Evolutionary conservation across 164 flowering plant genomes (phyloP), one percentile per base, ranked within the genome.

Genomic region (Umbellularia californica): DNA sequence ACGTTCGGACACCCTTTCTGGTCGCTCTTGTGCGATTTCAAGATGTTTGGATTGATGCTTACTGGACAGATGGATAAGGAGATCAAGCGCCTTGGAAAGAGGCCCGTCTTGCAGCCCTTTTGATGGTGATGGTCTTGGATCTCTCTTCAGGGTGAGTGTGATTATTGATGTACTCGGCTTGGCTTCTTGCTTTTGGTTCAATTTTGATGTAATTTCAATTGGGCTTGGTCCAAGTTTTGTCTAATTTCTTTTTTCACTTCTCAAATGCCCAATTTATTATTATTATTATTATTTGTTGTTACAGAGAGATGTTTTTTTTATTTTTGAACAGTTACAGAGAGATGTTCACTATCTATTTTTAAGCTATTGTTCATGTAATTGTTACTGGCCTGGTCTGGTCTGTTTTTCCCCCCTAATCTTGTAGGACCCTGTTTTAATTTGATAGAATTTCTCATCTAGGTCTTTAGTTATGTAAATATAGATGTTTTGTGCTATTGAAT

Each of bases 41-140:
- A 93, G 90, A 95, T 95, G 98, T 92, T 92, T 83, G 93, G 92
- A 2, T 81, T 95, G 79, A 95, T 95, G 93, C 85, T 91, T 27
- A 91, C 95, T 52, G 98, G 98, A 6, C 81, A 85, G 25, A 92
- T 95, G 95, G 98, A 95, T 80, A 88, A 80, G 73, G 98, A 95
- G 85, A 90, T 93, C 78, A 92, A 89, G 83, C 82, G 97, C 82
- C 94, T 92, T 65, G 98, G 97, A 17, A 95, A 95, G 83, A 87
- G 94, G 82, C 98, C 98, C 14, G 80, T 92, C 1, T 82, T 90
- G 81, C 87, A 69, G 71, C 58, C 71, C 71, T 70, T 70, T 52
- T 70, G 72, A 70, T 47, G 9, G 4, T 41, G 47, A 41, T 41
- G 47, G 2, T 41, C 47, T 41, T 24, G 24, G 25, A 22, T 9